Base-by-base conservation (phyloP, 139 green algal genomes). In the Chlamydomonas incerta region DNA sequence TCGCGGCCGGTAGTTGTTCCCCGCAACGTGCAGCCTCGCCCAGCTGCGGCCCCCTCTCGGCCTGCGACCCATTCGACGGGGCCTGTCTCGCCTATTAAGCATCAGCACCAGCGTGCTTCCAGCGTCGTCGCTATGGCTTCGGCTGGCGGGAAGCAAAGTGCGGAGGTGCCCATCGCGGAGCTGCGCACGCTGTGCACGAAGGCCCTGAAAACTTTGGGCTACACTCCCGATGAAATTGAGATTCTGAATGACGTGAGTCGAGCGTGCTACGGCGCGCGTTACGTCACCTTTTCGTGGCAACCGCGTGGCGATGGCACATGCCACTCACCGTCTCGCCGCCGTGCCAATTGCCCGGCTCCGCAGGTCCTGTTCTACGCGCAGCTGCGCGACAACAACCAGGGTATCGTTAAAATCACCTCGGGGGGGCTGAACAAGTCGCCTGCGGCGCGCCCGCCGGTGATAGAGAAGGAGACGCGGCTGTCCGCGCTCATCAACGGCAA, bases 291-390 rank as follows among this genome's bases (percentile, higher is more conserved):
- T 15, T 15, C 41, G 41, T 29, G 55, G 55, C 20, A 10, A 23
- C 13, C 52, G 20, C 55, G 55, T 23, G 55, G 55, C 55, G 10
- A 26, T 26, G 55, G 52, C 72, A 28, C 28, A 47, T 46, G 47
- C 46, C 71, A 35, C 21, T 77, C 41, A n/a, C n/a, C n/a, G 41
- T 50, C 8, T 50, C 41, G 41, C 41, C 57, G 57, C 57, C 20
- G 57, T 63, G 57, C 57, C 57, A 63, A 63, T 63, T 63, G 6
- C 41, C 41, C 41, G 41, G 55, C 55, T 24, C 55, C 55, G 20
- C 55, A 97, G 92, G 94, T 96, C 0, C 82, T 97, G 46, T 92
- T 97, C 85, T 96, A 95, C 60, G 94, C 95, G 0, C 95, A 97
- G 85, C 87, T 97, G 67, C 89, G 95, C 17, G 93, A 92, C 65